phyloP scores from a whole-genome alignment of 768 basidiomycete genomes.

The Lanmaoa pseudosensibilis region DNA sequence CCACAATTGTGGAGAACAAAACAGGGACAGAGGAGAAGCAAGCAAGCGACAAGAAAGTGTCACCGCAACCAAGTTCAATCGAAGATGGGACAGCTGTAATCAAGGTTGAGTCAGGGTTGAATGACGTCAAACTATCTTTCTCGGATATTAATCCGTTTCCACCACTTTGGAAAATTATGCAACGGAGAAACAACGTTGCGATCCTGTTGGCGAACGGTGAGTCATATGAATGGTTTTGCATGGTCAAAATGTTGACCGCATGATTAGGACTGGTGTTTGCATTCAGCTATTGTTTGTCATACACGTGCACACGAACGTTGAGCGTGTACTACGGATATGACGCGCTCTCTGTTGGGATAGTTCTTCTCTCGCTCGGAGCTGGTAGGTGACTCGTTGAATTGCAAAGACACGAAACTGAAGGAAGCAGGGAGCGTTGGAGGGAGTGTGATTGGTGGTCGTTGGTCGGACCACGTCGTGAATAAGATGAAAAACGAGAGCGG shows the following conservation, averaged over 20 bases:
- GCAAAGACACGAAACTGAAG: background rate
- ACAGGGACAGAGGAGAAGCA: conserved; percentile 11
- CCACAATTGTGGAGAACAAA: conserved; percentile 15
- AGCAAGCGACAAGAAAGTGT: conserved; percentile 14
- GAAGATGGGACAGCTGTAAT: conserved; percentile 24
- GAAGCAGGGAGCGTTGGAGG: conserved; percentile 48
- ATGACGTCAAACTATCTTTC: conserved; percentile 53
- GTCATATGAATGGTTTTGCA: background rate
- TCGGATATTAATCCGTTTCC: conserved; percentile 74
- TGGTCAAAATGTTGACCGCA: conserved; percentile 7
- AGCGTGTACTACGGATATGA: conserved; percentile 60
- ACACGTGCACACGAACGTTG: conserved; percentile 74
- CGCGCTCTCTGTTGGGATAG: conserved; percentile 70
- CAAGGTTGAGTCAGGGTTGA: conserved; percentile 15
- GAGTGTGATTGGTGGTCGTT: conserved; percentile 57
- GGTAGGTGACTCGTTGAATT: conserved; percentile 41
- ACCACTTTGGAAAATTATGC: conserved; percentile 58
- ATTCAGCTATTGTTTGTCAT: conserved; percentile 67
- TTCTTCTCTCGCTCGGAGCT: conserved; percentile 72
- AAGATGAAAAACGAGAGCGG: conserved; percentile 44
- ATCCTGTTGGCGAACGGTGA: conserved; percentile 45
- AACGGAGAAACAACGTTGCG: conserved; percentile 63
- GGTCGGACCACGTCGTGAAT: conserved; percentile 51
- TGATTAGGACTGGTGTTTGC: conserved; percentile 65
- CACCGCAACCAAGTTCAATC: conserved; percentile 12